phyloP scores from a whole-genome alignment of 1,284 basidiomycete genomes.

The Tilletia horrida region DNA sequence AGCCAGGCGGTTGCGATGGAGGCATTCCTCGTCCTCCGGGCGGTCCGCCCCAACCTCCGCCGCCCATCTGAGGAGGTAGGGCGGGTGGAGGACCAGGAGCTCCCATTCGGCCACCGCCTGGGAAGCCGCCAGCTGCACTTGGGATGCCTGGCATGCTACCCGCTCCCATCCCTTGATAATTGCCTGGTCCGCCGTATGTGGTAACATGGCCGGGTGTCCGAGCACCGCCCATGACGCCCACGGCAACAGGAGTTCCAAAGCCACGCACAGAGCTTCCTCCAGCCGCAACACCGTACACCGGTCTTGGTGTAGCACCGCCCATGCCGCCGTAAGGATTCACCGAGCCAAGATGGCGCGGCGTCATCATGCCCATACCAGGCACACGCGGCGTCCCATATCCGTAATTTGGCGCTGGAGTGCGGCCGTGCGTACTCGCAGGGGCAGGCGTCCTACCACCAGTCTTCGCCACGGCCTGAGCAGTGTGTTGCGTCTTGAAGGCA shows the following conservation, averaged over 20 bases:
- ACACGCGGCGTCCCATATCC: slow-evolving; percentile 8
- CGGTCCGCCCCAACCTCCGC: not conserved
- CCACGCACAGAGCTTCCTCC: slow-evolving; percentile 7
- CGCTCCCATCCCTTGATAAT: not conserved
- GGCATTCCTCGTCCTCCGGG: not conserved
- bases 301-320: slow-evolving; percentile 5
- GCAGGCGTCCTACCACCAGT: slow-evolving; percentile 41
- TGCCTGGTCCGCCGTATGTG: not conserved
- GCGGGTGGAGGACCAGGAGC: slow-evolving; percentile 8
- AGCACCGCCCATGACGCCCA: not conserved
- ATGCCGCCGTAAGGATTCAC: slow-evolving; percentile 3
- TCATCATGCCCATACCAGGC: not conserved
- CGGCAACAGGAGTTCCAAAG: not conserved
- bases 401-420: not conserved
- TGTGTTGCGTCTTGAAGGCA: slow-evolving; percentile 55
- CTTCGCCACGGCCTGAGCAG: slow-evolving; percentile 39
- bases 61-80: slow-evolving; percentile 5
- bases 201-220: slow-evolving; percentile 7
- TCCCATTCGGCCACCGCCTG: not conserved
- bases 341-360: slow-evolving; percentile 5
- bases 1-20: slow-evolving; percentile 3
- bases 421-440: slow-evolving; percentile 4
- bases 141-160: slow-evolving; percentile 8
- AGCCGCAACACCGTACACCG: slow-evolving; percentile 5
- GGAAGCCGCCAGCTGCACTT: not conserved